Evolutionary conservation across 129 eudicot genomes (phyloP).

Genomic region (Chrysanthemum makinoi): DNA sequence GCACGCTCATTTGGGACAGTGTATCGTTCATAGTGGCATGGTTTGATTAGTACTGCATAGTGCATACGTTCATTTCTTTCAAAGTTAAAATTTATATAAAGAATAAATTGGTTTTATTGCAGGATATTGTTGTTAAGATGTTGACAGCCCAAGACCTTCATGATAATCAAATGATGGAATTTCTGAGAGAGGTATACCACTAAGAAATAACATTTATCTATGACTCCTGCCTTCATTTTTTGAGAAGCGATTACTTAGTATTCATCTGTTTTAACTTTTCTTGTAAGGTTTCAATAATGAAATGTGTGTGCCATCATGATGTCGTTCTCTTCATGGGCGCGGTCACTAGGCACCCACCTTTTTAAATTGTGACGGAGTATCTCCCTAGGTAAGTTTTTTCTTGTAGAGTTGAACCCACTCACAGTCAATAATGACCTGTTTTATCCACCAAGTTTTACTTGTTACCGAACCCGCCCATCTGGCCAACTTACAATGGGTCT

Average conservation of each 20-base stretch:
- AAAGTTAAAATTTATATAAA: not conserved
- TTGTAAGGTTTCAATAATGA: conserved; percentile 88
- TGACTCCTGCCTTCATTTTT: not conserved
- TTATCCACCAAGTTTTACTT: not conserved
- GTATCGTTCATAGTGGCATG: conserved; percentile 98
- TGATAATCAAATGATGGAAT: conserved; percentile 84
- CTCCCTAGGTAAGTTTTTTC: conserved; percentile 57
- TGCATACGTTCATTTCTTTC: conserved; percentile 5
- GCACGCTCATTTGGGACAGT: no score
- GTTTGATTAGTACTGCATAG: conserved; percentile 62
- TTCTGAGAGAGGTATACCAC: conserved; percentile 74
- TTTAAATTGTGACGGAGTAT: conserved; percentile 89
- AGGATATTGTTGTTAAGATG: conserved; percentile 97
- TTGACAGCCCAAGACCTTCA: conserved; percentile 80
- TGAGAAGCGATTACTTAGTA: not conserved
- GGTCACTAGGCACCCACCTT: conserved; percentile 80
- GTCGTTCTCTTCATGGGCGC: conserved; percentile 99
- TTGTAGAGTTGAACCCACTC: no score
- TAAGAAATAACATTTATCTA: not conserved
- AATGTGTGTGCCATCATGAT: conserved; percentile 91
- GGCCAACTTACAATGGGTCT: not conserved
- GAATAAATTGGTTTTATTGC: conserved; percentile 12
- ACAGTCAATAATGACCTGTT: not conserved
- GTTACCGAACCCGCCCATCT: not conserved
- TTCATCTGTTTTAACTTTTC: not conserved